Evolutionary conservation across 2,329 filamentous ascomycete genomes (phyloP).

Genomic region (Amauroascus niger): DNA sequence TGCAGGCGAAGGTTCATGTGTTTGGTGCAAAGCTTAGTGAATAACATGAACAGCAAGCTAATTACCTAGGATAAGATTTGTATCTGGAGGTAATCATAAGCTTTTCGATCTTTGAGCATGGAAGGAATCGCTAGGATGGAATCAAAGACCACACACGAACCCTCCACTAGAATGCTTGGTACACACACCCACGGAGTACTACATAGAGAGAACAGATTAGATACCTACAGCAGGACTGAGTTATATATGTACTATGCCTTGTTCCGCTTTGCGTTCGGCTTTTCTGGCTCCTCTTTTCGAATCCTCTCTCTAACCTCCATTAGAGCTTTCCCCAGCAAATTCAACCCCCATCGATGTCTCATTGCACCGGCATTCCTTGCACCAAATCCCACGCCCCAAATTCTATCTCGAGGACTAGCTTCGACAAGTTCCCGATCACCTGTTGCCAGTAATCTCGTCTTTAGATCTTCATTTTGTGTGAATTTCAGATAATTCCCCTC

Average conservation of each 20-base stretch:
- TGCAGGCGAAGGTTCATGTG: too few species aligned
- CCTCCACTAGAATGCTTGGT: too few species aligned
- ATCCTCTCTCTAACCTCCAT: slow-evolving; percentile 27
- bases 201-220: too few species aligned
- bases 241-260: background rate
- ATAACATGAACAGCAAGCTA: too few species aligned
- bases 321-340: slow-evolving; percentile 27
- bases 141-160: too few species aligned
- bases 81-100: too few species aligned
- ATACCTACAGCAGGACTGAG: background rate
- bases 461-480: slow-evolving; percentile 24
- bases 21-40: too few species aligned
- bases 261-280: background rate
- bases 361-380: slow-evolving; percentile 23
- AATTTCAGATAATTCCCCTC: slow-evolving; percentile 29
- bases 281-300: slow-evolving; percentile 16
- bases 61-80: too few species aligned
- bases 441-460: slow-evolving; percentile 24
- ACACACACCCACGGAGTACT: too few species aligned
- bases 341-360: slow-evolving; percentile 27
- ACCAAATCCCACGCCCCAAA: slow-evolving; percentile 30
- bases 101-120: too few species aligned
- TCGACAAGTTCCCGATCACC: slow-evolving; percentile 27
- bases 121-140: too few species aligned
- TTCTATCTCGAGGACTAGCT: slow-evolving; percentile 29